A percentile compares a stretch with the other conserved stretches of the same genome.
phyloP scores from a whole-genome alignment of 1,284 basidiomycete species.

The Agaricales sp. region DNA sequence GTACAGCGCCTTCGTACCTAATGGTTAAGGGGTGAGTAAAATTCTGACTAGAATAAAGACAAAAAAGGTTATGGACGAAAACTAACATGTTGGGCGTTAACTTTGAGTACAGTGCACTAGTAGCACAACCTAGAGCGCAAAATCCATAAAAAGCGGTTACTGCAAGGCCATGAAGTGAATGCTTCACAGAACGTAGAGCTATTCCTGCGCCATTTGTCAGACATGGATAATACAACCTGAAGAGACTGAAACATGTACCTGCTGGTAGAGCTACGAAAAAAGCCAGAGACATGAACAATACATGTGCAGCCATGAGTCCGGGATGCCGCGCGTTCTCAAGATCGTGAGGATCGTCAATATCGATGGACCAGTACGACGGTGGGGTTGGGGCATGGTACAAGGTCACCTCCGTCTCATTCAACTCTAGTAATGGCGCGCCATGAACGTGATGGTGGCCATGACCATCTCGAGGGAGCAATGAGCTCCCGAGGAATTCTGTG shows the following conservation, averaged over 20 bases:
- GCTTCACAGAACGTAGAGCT: conserved; percentile 61
- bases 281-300: conserved; percentile 55
- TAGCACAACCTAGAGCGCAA: conserved; percentile 46
- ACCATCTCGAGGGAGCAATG: conserved; percentile 17
- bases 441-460: conserved; percentile 38
- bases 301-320: conserved; percentile 58
- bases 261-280: conserved; percentile 71
- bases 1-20: conserved; percentile 61
- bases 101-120: conserved; percentile 60
- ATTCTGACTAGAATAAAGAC: conserved; percentile 11
- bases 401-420: conserved; percentile 68
- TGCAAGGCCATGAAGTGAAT: conserved; percentile 45
- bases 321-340: conserved; percentile 39
- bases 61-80: conserved; percentile 1
- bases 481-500: not conserved
- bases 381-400: conserved; percentile 56
- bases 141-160: conserved; percentile 49
- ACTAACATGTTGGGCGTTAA: conserved; percentile 72
- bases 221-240: not conserved
- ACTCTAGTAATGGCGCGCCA: conserved; percentile 38
- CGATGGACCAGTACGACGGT: conserved; percentile 71
- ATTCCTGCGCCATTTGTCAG: conserved; percentile 40
- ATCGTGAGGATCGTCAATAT: conserved; percentile 42
- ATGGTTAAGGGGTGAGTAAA: conserved; percentile 11
- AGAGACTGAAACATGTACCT: conserved; percentile 32